Evolutionary conservation across 805 yeast species (phyloP), one percentile per base, ranked within the genome.

Genomic region (Zygosaccharomyces bailii): DNA sequence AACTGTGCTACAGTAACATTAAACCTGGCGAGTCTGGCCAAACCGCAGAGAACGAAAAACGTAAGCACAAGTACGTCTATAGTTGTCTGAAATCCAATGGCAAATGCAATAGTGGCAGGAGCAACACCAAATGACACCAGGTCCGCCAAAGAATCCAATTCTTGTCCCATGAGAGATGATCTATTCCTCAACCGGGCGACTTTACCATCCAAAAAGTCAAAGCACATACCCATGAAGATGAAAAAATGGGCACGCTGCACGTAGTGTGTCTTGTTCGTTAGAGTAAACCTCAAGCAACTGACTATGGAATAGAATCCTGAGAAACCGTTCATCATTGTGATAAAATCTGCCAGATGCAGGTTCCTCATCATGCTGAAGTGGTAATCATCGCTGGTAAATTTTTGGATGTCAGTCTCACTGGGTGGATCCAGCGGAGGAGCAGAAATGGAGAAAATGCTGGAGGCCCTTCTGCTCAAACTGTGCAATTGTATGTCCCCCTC

Each of bases 181-280:
- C 90, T 88, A 64, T 89, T 85, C 69, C 96, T 79, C 70, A 93
- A 76, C 60, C 99, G 78, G 3, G 99, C 99, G 5, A 91, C 99
- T 57, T 95, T 80, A 27, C 99, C 99, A 64, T 93, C 99, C 64
- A 93, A 86, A 64, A 93, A 89, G 66, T 91, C 99, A 65, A 91
- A 91, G 63, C 93, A 88, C 59, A 91, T 78, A 4, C 99, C 99
- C 54, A 91, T 71, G n/a, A 86, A 74, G 34, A 89, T 87, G 68
- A 86, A 88, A 53, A 84, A 81, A 69, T 89, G 90, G 1, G 98
- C 96, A 56, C 96, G 75, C 68, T 85, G 91, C 24, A 82, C 78
- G 63, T 85, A 84, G 59, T 80, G 84, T 5, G 79, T 68, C 53
- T 80, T 72, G 10, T 79, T 81, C 2, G 91, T 85, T 42, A 80